Percentiles rank a stretch among this genome's conserved stretches.
phyloP scores from a whole-genome alignment of 2,329 filamentous ascomycete species.

The Alternaria arbusti region DNA sequence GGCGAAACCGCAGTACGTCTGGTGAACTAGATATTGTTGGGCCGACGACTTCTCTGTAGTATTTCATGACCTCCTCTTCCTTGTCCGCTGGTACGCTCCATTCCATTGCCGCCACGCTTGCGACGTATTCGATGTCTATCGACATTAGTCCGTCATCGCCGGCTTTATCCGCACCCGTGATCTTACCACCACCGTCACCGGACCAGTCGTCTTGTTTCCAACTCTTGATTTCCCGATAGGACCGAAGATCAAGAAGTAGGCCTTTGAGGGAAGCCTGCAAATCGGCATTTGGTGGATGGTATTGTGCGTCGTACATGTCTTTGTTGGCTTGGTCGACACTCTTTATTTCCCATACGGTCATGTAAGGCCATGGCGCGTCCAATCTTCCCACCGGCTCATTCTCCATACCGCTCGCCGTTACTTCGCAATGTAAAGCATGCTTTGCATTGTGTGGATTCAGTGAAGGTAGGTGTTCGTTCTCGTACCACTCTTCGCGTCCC shows the following conservation, averaged over 20 bases:
- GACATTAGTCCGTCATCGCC: conserved; percentile 1
- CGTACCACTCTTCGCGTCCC: conserved; percentile 19
- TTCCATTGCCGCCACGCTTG: conserved; percentile 22
- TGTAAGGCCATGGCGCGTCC: conserved; percentile 21
- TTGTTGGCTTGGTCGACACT: conserved; percentile 6
- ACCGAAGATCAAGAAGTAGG: conserved; percentile 16
- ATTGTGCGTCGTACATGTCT: background rate
- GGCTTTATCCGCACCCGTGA: background rate
- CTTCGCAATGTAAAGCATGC: conserved; percentile 21
- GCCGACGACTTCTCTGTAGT: conserved; percentile 11
- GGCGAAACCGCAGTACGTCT: conserved; percentile 20
- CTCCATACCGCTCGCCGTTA: conserved; percentile 21
- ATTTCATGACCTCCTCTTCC: conserved; percentile 18
- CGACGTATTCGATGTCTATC: conserved; percentile 18
- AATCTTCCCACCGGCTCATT: conserved; percentile 20
- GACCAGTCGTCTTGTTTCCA: conserved; percentile 23
- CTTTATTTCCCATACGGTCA: conserved; percentile 15
- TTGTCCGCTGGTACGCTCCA: conserved; percentile 11
- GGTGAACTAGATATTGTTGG: conserved; percentile 14
- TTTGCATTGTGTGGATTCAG: conserved; percentile 4
- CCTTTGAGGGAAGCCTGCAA: conserved; percentile 4
- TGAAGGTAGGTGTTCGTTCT: conserved; percentile 18
- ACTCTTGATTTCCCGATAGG: conserved; percentile 18
- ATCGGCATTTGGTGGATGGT: conserved; percentile 8
- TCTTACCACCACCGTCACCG: conserved; percentile 13